Evolutionary conservation across 331 rosid species (phyloP), one percentile per base, ranked within the genome.

Genomic region (Phaseolus coccineus): DNA sequence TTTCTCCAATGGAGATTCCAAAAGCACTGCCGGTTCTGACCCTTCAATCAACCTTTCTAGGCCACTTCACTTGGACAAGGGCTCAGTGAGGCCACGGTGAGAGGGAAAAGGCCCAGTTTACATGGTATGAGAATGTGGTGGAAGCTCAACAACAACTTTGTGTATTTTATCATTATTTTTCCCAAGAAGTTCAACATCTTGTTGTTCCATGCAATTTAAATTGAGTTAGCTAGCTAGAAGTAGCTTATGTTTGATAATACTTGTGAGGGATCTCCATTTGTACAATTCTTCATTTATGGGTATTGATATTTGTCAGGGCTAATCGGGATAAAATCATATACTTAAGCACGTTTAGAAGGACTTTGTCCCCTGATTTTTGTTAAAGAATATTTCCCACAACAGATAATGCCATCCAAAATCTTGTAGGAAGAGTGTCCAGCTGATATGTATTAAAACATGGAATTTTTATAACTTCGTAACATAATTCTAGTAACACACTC

Each of bases 21-120:
- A 90, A 84, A 96, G 97, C 81, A 87, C 81, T 57, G 93, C 88
- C 30, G 93, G 88, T 79, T 91, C 98, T 64, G 96, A 93, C 63
- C 89, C 77, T 66, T 85, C 94, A 35, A 75, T 88, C 82, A 85
- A 90, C 84, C 85, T 88, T 81, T 91, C 93, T 3, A 81, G 84
- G 86, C 93, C 92, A 61, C 93, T 89, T 75, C 82, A 84, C 51
- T 74, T 65, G 82, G 93, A 87, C 22, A 88, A 88, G 92, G 76
- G 82, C 83, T 78, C 88, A 1, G 47, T 77, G 71, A 87, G 79
- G 67, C 57, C 84, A 61, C 81, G 88, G 76, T 84, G 80, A 82
- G 42, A 50, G 68, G 65, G 51, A 46, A 46, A 62, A 10, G 13
- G 47, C 59, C 42, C 65, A 47, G 62, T 68, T 35, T 47, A 8